A percentile compares a stretch with the other conserved stretches of the same genome.
These are phyloP conservation scores for Xeromyces bisporus DNA, from an alignment of 495 filamentous ascomycete species.

Conservation along the genomic window DNA sequence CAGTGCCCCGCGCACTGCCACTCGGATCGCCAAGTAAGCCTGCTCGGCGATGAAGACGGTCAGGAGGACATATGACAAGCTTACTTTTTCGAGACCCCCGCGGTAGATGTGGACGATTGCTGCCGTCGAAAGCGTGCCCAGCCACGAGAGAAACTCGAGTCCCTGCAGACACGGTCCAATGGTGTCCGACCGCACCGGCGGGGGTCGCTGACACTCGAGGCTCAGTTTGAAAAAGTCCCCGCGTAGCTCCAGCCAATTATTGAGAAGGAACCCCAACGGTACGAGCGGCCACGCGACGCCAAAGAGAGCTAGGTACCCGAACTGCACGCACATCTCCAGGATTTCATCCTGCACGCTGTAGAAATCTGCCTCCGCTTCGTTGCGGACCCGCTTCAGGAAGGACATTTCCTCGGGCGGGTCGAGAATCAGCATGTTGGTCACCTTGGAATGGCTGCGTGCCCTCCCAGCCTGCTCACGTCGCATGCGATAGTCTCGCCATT, in stretches of 20 bases:
- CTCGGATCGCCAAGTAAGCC: constrained; percentile 53
- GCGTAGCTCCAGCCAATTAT: constrained; percentile 90
- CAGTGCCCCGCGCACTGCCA: constrained; percentile 47
- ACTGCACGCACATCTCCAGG: constrained; percentile 31
- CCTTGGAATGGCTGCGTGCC: constrained; percentile 11
- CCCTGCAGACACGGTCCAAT: constrained; percentile 85
- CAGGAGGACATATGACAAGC: constrained; percentile 56
- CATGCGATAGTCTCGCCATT: constrained; percentile 22
- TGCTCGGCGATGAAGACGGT: constrained; percentile 73
- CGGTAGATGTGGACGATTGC: constrained; percentile 79
- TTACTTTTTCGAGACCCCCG: constrained; percentile 42
- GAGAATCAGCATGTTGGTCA: constrained; percentile 15
- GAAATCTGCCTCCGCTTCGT: constrained; percentile 60
- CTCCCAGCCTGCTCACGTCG: constrained; percentile 5
- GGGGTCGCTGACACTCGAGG: constrained; percentile 70
- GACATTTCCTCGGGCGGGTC: constrained; percentile 52
- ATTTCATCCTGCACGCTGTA: constrained; percentile 57
- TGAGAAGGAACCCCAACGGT: constrained; percentile 69
- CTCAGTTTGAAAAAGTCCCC: constrained; percentile 89
- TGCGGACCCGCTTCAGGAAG: constrained; percentile 62
- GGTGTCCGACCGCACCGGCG: constrained; percentile 72
- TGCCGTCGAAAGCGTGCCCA: constrained; percentile 68
- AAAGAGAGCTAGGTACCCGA: constrained; percentile 73
- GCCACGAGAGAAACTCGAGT: constrained; percentile 75
- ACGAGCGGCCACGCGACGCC: constrained; percentile 86